These are phyloP conservation scores for Cairneyella variabilis DNA, from an alignment of 495 filamentous ascomycete species.

Conservation along the genomic window DNA sequence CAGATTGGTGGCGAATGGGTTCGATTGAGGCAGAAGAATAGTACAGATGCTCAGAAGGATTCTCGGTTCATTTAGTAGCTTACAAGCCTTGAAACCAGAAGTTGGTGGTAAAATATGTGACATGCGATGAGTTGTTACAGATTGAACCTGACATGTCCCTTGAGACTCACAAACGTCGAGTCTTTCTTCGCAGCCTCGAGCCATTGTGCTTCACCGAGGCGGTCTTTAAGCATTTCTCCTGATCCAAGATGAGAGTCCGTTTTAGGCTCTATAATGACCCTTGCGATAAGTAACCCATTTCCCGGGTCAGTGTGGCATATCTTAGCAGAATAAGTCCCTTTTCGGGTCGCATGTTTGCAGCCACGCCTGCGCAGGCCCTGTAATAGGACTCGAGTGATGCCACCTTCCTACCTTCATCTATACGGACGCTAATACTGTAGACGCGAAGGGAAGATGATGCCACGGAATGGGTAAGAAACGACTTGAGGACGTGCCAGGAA, in stretches of 20 bases:
- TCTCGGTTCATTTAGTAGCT: neutral
- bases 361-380: too few relatives aligned
- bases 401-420: neutral
- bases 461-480: neutral
- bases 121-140: neutral
- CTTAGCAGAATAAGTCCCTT: too few relatives aligned
- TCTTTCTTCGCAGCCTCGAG: too few relatives aligned
- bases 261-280: too few relatives aligned
- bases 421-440: neutral
- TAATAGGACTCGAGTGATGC: neutral
- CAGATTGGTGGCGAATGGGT: slow-evolving; percentile 1
- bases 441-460: neutral
- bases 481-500: too few relatives aligned
- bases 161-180: too few relatives aligned
- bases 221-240: neutral
- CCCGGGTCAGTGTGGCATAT: too few relatives aligned
- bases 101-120: neutral
- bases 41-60: neutral
- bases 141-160: neutral
- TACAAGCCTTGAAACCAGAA: neutral
- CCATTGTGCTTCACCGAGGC: neutral
- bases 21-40: slow-evolving; percentile 5
- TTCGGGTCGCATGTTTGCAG: too few relatives aligned
- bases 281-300: too few relatives aligned
- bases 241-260: too few relatives aligned